Conservation (phyloP, 257 asterid genomes). For the Prunella vulgaris region DNA sequence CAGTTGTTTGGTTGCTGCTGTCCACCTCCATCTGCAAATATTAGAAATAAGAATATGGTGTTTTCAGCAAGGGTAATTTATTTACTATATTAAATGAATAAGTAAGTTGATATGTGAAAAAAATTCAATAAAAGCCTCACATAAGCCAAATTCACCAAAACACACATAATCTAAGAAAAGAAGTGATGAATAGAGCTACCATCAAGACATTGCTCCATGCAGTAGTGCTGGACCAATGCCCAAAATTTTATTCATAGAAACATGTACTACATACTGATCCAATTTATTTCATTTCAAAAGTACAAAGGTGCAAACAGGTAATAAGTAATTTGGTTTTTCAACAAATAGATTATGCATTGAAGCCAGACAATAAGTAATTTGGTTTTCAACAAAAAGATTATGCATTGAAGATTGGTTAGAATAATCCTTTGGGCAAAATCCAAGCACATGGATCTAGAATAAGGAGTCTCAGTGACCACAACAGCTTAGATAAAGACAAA, state of each 20-base stretch:
- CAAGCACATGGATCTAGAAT: not conserved
- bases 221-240: not conserved
- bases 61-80: slow-evolving; percentile 6
- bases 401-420: not conserved
- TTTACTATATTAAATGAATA: not conserved
- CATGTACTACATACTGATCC: not conserved
- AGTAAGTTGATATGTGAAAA: slow-evolving; percentile 2
- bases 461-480: not conserved
- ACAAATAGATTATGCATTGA: not conserved
- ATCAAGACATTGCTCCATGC: not conserved
- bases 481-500: not conserved
- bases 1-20: slow-evolving; percentile 65
- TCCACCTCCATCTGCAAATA: slow-evolving; percentile 61
- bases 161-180: not conserved
- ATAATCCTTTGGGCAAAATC: not conserved
- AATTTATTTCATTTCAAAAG: not conserved
- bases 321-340: not conserved
- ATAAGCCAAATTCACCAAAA: not conserved
- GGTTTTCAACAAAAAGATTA: not conserved
- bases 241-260: not conserved
- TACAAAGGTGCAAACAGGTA: not conserved
- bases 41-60: slow-evolving; percentile 12
- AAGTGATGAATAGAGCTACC: not conserved
- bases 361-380: not conserved
- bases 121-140: not conserved